phyloP scores from a whole-genome alignment of 2,329 filamentous ascomycete species.

The Verruconis gallopava region DNA sequence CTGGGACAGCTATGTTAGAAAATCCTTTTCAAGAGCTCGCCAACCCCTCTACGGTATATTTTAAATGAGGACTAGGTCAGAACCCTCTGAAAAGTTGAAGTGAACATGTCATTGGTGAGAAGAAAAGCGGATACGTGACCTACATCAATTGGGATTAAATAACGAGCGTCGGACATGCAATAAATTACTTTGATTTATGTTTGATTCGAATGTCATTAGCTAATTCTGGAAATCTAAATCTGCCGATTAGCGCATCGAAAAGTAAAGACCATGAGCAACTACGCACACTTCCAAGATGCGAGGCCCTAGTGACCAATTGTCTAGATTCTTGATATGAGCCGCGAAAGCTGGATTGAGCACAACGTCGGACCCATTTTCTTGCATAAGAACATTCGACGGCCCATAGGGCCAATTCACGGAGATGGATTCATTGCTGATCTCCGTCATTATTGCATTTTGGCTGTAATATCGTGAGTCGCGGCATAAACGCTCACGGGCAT shows the following conservation, averaged over 20 bases:
- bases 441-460: neutral
- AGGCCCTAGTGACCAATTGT: slow-evolving; percentile 3
- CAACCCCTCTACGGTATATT: no score
- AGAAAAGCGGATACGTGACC: no score
- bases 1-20: no score
- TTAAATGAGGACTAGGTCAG: no score
- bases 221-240: neutral
- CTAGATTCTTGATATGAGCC: neutral
- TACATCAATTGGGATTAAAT: no score
- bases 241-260: neutral
- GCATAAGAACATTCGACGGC: neutral
- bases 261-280: neutral
- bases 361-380: neutral
- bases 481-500: neutral
- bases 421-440: neutral
- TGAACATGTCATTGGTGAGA: no score
- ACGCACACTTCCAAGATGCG: slow-evolving; percentile 1
- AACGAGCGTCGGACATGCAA: no score
- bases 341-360: neutral
- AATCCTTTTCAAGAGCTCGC: no score
- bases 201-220: no score
- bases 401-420: neutral
- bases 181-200: no score
- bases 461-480: neutral
- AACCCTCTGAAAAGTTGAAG: no score